Base-by-base conservation (phyloP, 192 early-diverging fungal species). In the Spinellus fusiger region DNA sequence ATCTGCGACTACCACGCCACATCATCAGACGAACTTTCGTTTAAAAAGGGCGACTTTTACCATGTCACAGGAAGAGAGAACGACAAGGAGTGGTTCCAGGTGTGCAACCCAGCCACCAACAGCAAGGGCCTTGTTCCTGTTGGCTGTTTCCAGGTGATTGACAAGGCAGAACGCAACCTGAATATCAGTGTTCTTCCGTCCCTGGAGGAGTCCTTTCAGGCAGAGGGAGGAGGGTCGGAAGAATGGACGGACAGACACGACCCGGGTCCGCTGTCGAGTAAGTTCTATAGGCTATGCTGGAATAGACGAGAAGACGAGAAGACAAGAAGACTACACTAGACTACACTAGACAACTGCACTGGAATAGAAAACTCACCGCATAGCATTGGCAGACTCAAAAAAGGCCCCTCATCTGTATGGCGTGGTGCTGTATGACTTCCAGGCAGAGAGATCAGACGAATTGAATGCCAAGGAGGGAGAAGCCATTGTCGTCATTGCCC, bases 11-110 rank as follows among this genome's bases (percentile, higher is more conserved):
- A 90, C 58, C 70, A 76, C 10, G 84, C 84, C 22, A 64, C 77
- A 38, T 77, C 75, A 20, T 71, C 61, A 40, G 68, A 79, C 22
- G 86, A 90, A 65, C 75, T 90, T n/a, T 83, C 86, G 34, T 90
- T 90, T 52, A 74, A 75, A 59, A 80, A 84, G 57, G 88, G 87
- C 56, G 88, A 90, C 48, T 90, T 90, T 63, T 90, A 87, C 72
- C 78, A 87, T 49, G 88, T 90, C 27, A 58, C 57, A 16, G 83
- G 79, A 18, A 80, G 86, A 59, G 84, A 86, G 28, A 77, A 83
- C 49, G 85, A 86, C 74, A 70, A 67, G 20, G 59, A 80, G 46
- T 89, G 84, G 84, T 89, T 84, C 64, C 81, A 86, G n/a, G 87
- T 82, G 12, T 75, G 77, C 27, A 86, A 89, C 61, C 87, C 87